phyloP scores from a whole-genome alignment of 2,329 filamentous ascomycete genomes.

The Botrytis paeoniae region DNA sequence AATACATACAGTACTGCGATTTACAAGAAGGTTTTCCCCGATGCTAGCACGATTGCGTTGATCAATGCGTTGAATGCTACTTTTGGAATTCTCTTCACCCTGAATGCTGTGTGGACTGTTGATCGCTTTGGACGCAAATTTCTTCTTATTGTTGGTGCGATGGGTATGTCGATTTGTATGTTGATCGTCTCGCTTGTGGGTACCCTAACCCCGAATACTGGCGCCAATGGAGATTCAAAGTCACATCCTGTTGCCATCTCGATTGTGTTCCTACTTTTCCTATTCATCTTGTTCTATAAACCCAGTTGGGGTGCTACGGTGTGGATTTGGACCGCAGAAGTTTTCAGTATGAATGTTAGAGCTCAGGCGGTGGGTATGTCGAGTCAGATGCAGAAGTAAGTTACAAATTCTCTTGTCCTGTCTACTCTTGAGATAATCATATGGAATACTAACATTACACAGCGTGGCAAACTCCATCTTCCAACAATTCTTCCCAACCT shows the following conservation, averaged over 20 bases:
- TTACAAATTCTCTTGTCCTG: too few species aligned
- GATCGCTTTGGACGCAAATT: slow-evolving; percentile 69
- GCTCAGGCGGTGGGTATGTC: slow-evolving; percentile 67
- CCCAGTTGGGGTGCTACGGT: slow-evolving; percentile 67
- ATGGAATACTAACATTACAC: background rate
- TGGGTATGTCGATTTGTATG: slow-evolving; percentile 69
- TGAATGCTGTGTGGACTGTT: slow-evolving; percentile 70
- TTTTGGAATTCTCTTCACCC: slow-evolving; percentile 67
- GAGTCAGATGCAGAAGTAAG: slow-evolving; percentile 18
- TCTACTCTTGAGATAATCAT: background rate
- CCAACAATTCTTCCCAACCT: slow-evolving; percentile 19
- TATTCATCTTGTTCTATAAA: slow-evolving; percentile 67
- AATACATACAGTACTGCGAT: slow-evolving; percentile 70
- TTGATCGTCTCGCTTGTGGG: slow-evolving; percentile 57
- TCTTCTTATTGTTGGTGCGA: slow-evolving; percentile 63
- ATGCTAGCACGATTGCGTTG: slow-evolving; percentile 57
- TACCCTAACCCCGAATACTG: slow-evolving; percentile 52
- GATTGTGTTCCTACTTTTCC: slow-evolving; percentile 65
- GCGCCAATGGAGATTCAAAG: slow-evolving; percentile 28
- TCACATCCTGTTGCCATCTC: slow-evolving; percentile 54
- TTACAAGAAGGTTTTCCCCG: slow-evolving; percentile 68
- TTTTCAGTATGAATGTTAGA: slow-evolving; percentile 68
- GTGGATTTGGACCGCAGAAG: slow-evolving; percentile 68
- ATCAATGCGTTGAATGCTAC: slow-evolving; percentile 74
- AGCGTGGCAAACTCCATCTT: slow-evolving; percentile 10